These are phyloP conservation scores for Silybum marianum DNA, from an alignment of 129 eudicot genomes.

Conservation along the genomic window DNA sequence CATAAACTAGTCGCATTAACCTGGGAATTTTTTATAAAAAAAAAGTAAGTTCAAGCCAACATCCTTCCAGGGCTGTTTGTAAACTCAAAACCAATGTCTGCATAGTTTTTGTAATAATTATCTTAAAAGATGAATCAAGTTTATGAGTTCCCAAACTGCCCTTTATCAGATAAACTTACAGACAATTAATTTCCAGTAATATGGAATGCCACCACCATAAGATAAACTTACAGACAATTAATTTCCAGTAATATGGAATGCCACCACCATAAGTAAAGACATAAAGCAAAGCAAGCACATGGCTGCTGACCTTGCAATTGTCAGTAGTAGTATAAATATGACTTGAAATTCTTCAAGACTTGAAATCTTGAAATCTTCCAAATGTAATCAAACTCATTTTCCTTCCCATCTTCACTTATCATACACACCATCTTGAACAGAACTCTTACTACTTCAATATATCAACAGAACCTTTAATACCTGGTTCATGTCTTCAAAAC, in stretches of 20 bases:
- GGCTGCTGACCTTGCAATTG: constrained; percentile 63
- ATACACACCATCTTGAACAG: constrained; percentile 72
- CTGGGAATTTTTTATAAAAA: not conserved
- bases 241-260: constrained; percentile 37
- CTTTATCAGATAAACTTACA: constrained; percentile 17
- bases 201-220: constrained; percentile 47
- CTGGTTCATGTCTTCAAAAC: constrained; percentile 60
- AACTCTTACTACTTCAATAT: constrained; percentile 65
- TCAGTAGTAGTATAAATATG: constrained; percentile 57
- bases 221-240: constrained; percentile 24
- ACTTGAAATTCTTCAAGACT: constrained; percentile 93
- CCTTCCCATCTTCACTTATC: constrained; percentile 77
- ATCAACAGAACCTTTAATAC: constrained; percentile 57
- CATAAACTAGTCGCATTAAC: not conserved
- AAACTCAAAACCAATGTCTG: not conserved
- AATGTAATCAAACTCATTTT: constrained; percentile 62
- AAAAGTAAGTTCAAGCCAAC: not conserved
- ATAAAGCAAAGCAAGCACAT: constrained; percentile 67
- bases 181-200: constrained; percentile 28
- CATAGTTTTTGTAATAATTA: not conserved
- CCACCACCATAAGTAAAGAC: constrained; percentile 47
- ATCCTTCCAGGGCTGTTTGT: constrained; percentile 24
- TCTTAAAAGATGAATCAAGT: not conserved
- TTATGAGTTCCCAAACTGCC: constrained; percentile 36
- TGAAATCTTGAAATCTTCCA: constrained; percentile 63